Evolutionary conservation across 495 filamentous ascomycete species (phyloP).

Genomic region (Penicillium manginii): DNA sequence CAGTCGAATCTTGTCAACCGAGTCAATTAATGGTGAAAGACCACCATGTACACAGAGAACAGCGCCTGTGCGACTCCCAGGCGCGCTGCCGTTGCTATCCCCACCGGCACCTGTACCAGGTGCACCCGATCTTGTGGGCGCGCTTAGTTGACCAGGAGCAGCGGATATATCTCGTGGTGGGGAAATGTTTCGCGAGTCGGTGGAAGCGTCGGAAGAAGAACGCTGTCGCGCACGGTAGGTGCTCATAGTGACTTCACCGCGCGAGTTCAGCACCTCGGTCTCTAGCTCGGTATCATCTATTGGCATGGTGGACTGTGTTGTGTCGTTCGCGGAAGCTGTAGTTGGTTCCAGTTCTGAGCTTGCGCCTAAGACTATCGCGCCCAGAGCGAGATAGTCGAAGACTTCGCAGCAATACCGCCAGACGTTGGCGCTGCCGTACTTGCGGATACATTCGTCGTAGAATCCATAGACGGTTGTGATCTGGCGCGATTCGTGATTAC

Average conservation of each 20-base stretch:
- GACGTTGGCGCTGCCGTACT: conserved; percentile 96
- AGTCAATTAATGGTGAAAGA: conserved; percentile 87
- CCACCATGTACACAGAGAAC: conserved; percentile 96
- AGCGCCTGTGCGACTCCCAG: conserved; percentile 69
- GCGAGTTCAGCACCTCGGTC: conserved; percentile 86
- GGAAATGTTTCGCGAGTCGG: conserved; percentile 44
- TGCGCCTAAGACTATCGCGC: conserved; percentile 90
- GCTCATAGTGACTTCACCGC: conserved; percentile 74
- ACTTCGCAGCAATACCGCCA: conserved; percentile 99
- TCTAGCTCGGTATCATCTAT: conserved; percentile 74
- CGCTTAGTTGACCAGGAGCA: conserved; percentile 31
- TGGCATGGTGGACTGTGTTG: conserved; percentile 48
- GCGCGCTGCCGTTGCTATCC: conserved; percentile 60
- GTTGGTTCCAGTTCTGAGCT: conserved; percentile 69
- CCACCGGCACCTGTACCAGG: conserved; percentile 79
- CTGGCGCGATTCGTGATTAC: conserved; percentile 96
- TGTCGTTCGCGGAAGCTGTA: conserved; percentile 43
- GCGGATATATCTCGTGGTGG: conserved; percentile 53
- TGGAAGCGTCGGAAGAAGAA: conserved; percentile 36
- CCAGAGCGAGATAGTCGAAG: conserved; percentile 96
- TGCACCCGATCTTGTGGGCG: conserved; percentile 61
- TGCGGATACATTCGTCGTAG: conserved; percentile 97
- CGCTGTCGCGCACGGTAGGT: conserved; percentile 59
- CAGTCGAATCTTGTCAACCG: conserved; percentile 92
- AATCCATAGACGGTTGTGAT: conserved; percentile 99